Percentiles rank a stretch among this genome's conserved stretches.
phyloP scores from a whole-genome alignment of 352 stramenopile species.

The Globisporangium carolinianum region DNA sequence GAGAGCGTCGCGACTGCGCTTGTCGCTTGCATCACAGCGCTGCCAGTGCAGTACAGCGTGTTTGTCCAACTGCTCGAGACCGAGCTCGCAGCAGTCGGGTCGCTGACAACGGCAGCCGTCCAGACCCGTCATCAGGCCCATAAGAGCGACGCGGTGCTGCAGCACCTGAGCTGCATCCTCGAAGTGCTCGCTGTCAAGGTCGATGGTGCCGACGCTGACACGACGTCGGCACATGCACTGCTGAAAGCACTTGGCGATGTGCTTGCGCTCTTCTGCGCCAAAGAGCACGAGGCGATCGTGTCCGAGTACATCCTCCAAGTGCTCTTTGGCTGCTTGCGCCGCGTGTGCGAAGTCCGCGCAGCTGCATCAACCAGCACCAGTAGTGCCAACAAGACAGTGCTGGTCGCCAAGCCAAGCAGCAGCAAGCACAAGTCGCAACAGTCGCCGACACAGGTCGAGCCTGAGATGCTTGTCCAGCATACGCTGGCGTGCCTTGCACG shows the following conservation, averaged over 20 bases:
- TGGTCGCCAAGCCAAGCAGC: constrained; percentile 3
- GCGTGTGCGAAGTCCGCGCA: constrained; percentile 47
- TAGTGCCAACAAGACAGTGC: not conserved
- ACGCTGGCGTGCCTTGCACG: constrained; percentile 59
- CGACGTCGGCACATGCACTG: constrained; percentile 25
- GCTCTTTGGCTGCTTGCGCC: constrained; percentile 67
- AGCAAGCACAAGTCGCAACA: constrained; percentile 4
- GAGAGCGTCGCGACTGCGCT: constrained; percentile 51
- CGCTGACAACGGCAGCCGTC: too few species aligned
- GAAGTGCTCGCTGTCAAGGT: constrained; percentile 74
- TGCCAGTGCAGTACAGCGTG: constrained; percentile 46
- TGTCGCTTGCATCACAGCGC: constrained; percentile 38
- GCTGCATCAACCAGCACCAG: not conserved
- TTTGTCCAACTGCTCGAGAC: constrained; percentile 50
- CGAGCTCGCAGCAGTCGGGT: constrained; percentile 16
- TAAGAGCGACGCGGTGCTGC: constrained; percentile 18
- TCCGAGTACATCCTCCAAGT: constrained; percentile 82
- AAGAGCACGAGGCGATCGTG: constrained; percentile 40
- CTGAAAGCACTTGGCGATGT: constrained; percentile 53
- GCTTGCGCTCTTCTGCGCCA: constrained; percentile 46
- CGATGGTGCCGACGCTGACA: constrained; percentile 26
- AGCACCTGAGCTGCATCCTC: constrained; percentile 64
- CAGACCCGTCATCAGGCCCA: not conserved
- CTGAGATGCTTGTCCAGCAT: constrained; percentile 71
- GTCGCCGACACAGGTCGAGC: constrained; percentile 21